phyloP scores from a whole-genome alignment of 176 grass and related monocot species.

The Bonia amplexicaulis region DNA sequence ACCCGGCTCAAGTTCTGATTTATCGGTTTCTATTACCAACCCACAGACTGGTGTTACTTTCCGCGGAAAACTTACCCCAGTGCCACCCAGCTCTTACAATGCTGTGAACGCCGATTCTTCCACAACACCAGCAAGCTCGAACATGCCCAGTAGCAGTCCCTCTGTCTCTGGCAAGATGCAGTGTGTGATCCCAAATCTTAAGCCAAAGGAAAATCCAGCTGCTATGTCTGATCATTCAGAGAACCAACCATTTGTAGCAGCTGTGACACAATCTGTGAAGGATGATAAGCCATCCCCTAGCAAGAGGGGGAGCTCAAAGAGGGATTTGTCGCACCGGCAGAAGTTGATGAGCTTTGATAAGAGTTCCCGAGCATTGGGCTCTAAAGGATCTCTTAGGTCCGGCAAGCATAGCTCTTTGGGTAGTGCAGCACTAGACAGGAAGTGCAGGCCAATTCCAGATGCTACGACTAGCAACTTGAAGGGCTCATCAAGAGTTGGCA shows the following conservation, averaged over 20 bases:
- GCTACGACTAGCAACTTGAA: conserved; percentile 55
- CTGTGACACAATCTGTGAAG: conserved; percentile 37
- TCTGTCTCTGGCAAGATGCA: conserved; percentile 49
- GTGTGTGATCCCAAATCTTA: conserved; percentile 51
- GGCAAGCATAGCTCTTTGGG: conserved; percentile 55
- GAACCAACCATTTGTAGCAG: conserved; percentile 56
- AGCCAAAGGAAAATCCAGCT: conserved; percentile 47
- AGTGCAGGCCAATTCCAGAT: conserved; percentile 59
- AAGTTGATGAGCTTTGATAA: conserved; percentile 91
- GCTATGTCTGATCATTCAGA: conserved; percentile 40
- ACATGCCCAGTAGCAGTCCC: conserved; percentile 36
- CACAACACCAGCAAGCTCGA: conserved; percentile 27
- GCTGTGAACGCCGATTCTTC: conserved; percentile 43
- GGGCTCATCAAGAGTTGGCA: conserved; percentile 53
- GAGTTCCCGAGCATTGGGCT: conserved; percentile 71
- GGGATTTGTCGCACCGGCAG: conserved; percentile 69
- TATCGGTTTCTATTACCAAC: conserved; percentile 44
- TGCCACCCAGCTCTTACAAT: conserved; percentile 27
- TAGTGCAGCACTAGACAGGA: conserved; percentile 62
- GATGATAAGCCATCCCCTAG: conserved; percentile 55
- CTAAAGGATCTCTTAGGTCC: conserved; percentile 73
- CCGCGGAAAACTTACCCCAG: conserved; percentile 30
- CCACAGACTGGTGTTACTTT: conserved; percentile 47
- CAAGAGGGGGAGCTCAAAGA: conserved; percentile 63
- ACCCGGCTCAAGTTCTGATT: conserved; percentile 20